Evolutionary conservation across 83 land plant genomes (phyloP).

Genomic region (Diphasiastrum complanatum): DNA sequence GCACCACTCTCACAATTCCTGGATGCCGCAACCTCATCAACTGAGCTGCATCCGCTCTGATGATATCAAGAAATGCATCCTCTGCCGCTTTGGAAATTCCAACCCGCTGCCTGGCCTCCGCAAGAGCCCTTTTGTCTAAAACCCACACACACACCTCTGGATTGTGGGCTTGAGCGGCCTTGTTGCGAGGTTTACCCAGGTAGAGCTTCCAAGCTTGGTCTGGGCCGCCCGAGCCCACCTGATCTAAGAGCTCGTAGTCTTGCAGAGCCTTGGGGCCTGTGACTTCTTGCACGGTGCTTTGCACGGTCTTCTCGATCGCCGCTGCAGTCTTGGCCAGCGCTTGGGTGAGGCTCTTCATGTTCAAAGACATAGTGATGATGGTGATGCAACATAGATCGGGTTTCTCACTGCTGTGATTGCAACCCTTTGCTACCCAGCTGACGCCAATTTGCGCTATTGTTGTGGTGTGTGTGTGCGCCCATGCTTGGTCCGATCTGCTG

Average conservation of each 20-base stretch:
- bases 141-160: slow-evolving; percentile 86
- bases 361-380: slow-evolving; percentile 78
- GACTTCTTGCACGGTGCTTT: slow-evolving; percentile 91
- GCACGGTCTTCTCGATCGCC: slow-evolving; percentile 87
- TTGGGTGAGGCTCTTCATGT: slow-evolving; percentile 90
- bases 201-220: slow-evolving; percentile 82
- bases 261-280: slow-evolving; percentile 91
- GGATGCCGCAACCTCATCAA: slow-evolving; percentile 82
- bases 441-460: too few species aligned
- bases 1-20: slow-evolving; percentile 87
- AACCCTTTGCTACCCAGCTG: too few species aligned
- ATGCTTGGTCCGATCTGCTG: too few species aligned
- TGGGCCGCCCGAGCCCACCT: slow-evolving; percentile 97
- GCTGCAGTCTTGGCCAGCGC: slow-evolving; percentile 96
- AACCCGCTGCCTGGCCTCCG: slow-evolving; percentile 59
- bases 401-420: too few species aligned
- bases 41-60: slow-evolving; percentile 70
- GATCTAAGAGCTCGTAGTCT: slow-evolving; percentile 86
- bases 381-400: too few species aligned
- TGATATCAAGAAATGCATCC: slow-evolving; percentile 76
- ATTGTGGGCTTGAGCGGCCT: slow-evolving; percentile 53
- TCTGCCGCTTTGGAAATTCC: slow-evolving; percentile 84
- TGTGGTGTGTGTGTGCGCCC: too few species aligned
- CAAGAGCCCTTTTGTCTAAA: slow-evolving; percentile 68
- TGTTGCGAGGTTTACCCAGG: slow-evolving; percentile 54